Evolutionary conservation across 768 basidiomycete species (phyloP).

Genomic region (Exidia glandulosa): DNA sequence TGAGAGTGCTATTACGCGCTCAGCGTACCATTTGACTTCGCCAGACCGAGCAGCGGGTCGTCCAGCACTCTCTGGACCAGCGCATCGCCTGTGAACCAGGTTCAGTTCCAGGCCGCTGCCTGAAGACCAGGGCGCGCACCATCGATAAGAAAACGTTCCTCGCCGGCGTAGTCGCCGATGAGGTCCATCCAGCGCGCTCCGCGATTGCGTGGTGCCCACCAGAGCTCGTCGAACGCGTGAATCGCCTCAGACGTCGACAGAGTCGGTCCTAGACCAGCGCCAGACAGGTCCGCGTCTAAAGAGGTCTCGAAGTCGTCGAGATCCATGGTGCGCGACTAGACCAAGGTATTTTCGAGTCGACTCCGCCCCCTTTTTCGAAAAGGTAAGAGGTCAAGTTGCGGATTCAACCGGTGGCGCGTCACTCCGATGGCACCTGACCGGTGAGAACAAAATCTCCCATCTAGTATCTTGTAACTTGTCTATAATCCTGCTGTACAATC

Average conservation of each 20-base stretch:
- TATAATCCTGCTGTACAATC: no score
- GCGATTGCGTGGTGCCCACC: constrained; percentile 28
- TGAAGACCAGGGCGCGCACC: constrained; percentile 24
- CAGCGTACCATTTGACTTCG: constrained; percentile 30
- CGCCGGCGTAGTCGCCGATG: constrained; percentile 59
- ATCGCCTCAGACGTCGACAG: constrained; percentile 12
- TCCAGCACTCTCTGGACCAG: constrained; percentile 47
- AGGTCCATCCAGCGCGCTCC: constrained; percentile 54
- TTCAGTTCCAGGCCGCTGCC: neutral
- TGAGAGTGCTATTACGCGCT: neutral
- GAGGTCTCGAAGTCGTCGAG: neutral
- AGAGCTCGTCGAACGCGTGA: constrained; percentile 22
- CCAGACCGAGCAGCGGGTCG: constrained; percentile 51
- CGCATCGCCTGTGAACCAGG: constrained; percentile 40
- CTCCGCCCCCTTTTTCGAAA: no score
- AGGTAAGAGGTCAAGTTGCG: no score
- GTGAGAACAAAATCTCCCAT: no score
- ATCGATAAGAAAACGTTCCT: constrained; percentile 54
- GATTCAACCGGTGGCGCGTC: no score
- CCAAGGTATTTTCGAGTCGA: no score
- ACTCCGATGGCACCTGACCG: no score
- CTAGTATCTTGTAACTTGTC: no score
- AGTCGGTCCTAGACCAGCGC: neutral
- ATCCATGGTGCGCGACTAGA: no score
- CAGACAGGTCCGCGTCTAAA: neutral